These are phyloP conservation scores for Apiospora marii DNA, from an alignment of 2,329 filamentous ascomycete species.

Conservation along the genomic window DNA sequence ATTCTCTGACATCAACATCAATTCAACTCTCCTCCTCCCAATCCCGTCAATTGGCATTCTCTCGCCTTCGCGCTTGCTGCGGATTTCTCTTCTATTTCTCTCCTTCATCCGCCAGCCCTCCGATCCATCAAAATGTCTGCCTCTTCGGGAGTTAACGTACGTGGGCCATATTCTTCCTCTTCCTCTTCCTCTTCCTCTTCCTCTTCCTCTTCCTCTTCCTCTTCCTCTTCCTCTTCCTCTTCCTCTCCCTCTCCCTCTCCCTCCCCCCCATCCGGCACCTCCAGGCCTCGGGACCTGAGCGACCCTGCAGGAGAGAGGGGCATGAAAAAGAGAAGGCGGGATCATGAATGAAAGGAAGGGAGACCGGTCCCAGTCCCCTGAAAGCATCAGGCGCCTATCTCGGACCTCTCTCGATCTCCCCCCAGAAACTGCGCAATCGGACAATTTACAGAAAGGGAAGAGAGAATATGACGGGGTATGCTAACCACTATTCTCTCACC, in stretches of 20 bases:
- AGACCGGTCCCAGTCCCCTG: neutral
- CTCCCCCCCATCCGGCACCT: neutral
- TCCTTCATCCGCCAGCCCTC: conserved; percentile 45
- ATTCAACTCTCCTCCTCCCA: conserved; percentile 39
- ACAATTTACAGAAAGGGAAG: neutral
- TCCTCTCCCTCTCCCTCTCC: neutral
- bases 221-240: too few species aligned
- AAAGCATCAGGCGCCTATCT: neutral
- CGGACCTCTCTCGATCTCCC: neutral
- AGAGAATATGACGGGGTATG: neutral
- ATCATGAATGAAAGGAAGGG: neutral
- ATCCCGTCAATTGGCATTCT: conserved; percentile 55
- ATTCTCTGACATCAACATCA: conserved; percentile 28
- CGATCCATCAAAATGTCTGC: conserved; percentile 64
- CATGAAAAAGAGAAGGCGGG: neutral
- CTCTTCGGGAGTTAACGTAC: conserved; percentile 73
- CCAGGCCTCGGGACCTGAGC: neutral
- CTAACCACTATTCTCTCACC: conserved; percentile 36
- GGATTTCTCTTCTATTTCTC: conserved; percentile 30
- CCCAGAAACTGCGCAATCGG: neutral
- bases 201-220: neutral
- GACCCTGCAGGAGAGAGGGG: neutral
- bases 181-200: too few species aligned
- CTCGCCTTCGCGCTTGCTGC: conserved; percentile 45
- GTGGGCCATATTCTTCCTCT: conserved; percentile 31